A percentile compares a stretch with the other conserved stretches of the same genome.
phyloP scores from a whole-genome alignment of 2,329 filamentous ascomycete species.

The Sporothrix brasiliensis region DNA sequence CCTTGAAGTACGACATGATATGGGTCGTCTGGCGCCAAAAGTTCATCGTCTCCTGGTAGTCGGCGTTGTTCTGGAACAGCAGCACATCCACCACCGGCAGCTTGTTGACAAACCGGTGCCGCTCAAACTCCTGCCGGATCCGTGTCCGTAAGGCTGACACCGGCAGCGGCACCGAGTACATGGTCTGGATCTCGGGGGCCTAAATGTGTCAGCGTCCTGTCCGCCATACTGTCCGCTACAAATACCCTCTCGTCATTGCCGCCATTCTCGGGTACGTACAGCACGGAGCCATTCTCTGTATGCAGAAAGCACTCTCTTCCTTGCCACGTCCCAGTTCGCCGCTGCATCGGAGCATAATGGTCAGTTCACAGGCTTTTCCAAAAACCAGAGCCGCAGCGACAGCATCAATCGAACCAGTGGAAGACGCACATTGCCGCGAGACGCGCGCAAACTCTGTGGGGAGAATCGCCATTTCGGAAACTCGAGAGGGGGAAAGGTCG shows the following conservation, averaged over 20 bases:
- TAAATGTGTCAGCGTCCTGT: conserved; percentile 45
- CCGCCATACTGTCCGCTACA: neutral
- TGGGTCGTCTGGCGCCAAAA: conserved; percentile 98
- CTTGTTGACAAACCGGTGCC: conserved; percentile 90
- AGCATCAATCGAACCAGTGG: neutral
- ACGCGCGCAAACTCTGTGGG: conserved; percentile 87
- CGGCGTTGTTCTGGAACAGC: conserved; percentile 85
- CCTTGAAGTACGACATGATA: conserved; percentile 94
- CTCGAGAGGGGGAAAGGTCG: neutral
- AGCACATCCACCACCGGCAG: conserved; percentile 85
- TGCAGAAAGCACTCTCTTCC: conserved; percentile 79
- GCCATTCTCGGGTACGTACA: conserved; percentile 63
- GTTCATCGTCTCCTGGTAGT: conserved; percentile 99
- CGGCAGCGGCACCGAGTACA: conserved; percentile 92
- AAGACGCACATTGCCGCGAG: conserved; percentile 71
- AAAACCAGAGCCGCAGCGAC: too few relatives aligned
- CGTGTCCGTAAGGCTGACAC: conserved; percentile 87
- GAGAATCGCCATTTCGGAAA: conserved; percentile 70
- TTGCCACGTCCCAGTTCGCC: conserved; percentile 85
- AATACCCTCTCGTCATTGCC: neutral
- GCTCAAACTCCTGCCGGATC: conserved; percentile 95
- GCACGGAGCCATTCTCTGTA: conserved; percentile 97
- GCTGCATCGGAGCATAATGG: conserved; percentile 55
- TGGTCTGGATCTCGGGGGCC: conserved; percentile 95
- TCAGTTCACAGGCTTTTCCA: conserved; percentile 22